Conservation (phyloP, 1,139 yeast species). For the Geotrichum bryndzae region DNA sequence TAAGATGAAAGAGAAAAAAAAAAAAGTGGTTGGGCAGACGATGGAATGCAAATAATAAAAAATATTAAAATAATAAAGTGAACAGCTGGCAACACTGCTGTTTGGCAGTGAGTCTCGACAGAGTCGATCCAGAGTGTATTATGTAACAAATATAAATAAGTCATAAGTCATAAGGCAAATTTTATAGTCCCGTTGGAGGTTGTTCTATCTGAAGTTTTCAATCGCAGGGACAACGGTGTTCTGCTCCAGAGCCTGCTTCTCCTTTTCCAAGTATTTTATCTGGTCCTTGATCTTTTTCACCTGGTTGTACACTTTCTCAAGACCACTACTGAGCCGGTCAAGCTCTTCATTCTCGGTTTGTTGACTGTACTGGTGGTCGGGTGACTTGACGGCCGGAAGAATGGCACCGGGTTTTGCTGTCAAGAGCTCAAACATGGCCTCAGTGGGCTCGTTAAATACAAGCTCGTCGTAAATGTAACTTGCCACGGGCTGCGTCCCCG, state of each 20-base stretch:
- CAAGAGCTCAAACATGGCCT: conserved; percentile 69
- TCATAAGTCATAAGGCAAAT: neutral
- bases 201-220: neutral
- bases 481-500: conserved; percentile 42
- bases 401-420: conserved; percentile 71
- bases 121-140: neutral
- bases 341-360: conserved; percentile 72
- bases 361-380: conserved; percentile 41
- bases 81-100: conserved; percentile 7
- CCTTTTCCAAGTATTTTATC: conserved; percentile 31
- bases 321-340: conserved; percentile 62
- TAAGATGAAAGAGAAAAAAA: neutral
- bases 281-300: conserved; percentile 32
- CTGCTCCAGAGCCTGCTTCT: conserved; percentile 21
- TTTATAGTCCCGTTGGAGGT: neutral
- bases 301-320: conserved; percentile 47
- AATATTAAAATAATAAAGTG: neutral
- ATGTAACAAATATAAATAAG: neutral
- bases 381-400: conserved; percentile 54
- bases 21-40: neutral
- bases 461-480: conserved; percentile 81
- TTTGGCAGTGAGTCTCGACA: neutral
- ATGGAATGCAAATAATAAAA: neutral
- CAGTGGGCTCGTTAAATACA: conserved; percentile 95
- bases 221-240: neutral